These are phyloP conservation scores for Fusarium annulatum DNA, from an alignment of 2,329 filamentous ascomycete genomes.

Conservation along the genomic window DNA sequence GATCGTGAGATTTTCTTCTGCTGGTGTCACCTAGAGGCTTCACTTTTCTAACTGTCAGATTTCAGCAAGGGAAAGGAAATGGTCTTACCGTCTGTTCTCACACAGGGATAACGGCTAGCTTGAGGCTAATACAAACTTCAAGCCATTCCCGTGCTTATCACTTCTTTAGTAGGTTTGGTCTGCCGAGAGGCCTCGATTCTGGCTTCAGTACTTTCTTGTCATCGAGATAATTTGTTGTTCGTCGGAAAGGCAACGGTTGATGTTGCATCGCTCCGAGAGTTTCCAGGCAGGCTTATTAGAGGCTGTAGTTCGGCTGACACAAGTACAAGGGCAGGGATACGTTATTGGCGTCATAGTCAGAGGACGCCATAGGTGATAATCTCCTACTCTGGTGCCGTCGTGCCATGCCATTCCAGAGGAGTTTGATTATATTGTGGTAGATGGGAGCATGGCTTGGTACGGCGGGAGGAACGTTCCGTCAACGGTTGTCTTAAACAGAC, in stretches of 20 bases:
- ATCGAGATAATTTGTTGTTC: neutral
- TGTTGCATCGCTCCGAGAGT: neutral
- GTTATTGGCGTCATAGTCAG: neutral
- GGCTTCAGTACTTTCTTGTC: neutral
- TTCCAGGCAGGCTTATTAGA: neutral
- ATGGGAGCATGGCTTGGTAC: neutral
- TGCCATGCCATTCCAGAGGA: neutral
- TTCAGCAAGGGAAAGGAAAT: neutral
- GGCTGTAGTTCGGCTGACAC: neutral
- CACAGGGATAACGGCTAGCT: neutral
- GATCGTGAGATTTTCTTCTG: neutral
- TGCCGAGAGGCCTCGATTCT: neutral
- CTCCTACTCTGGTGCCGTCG: neutral
- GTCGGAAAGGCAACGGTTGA: neutral
- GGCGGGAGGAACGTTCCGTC: neutral
- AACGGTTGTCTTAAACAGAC: neutral
- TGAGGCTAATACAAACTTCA: neutral
- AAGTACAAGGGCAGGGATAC: neutral
- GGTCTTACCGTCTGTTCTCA: neutral
- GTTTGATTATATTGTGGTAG: neutral
- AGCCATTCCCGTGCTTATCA: neutral
- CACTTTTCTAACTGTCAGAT: neutral
- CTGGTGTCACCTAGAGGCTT: neutral
- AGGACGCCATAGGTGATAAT: neutral
- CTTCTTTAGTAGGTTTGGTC: neutral